These are phyloP conservation scores for Trematosphaeria pertusa DNA, from an alignment of 2,329 filamentous ascomycete genomes.

Conservation along the genomic window DNA sequence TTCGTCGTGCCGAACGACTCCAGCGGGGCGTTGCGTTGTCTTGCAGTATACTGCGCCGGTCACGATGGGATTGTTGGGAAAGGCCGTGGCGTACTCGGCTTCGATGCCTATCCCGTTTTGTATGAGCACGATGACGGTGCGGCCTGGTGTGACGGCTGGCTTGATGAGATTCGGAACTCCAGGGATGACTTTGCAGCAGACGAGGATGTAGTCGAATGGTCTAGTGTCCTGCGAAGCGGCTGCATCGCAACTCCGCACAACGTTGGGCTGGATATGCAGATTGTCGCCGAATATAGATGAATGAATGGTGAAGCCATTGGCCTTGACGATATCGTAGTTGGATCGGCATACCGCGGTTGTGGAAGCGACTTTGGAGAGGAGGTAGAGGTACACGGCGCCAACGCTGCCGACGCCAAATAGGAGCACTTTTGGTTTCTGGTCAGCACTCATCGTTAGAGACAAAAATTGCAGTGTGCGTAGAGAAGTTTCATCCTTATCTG, in stretches of 20 bases:
- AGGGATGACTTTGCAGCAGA: slow-evolving; percentile 57
- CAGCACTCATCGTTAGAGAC: slow-evolving; percentile 18
- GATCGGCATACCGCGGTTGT: slow-evolving; percentile 56
- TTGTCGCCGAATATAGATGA: slow-evolving; percentile 45
- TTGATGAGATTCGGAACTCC: slow-evolving; percentile 47
- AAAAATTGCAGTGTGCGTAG: too few species aligned
- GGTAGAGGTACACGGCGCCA: slow-evolving; percentile 52
- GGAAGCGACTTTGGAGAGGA: slow-evolving; percentile 48
- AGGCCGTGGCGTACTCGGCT: slow-evolving; percentile 58
- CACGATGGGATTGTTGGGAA: slow-evolving; percentile 61
- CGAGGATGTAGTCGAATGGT: slow-evolving; percentile 57
- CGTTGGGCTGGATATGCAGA: slow-evolving; percentile 44
- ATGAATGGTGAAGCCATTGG: slow-evolving; percentile 51
- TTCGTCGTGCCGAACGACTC: slow-evolving; percentile 55
- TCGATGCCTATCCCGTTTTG: slow-evolving; percentile 70
- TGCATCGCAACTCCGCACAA: slow-evolving; percentile 46
- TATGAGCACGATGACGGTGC: slow-evolving; percentile 64
- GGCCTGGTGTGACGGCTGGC: slow-evolving; percentile 46
- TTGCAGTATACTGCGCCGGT: slow-evolving; percentile 64
- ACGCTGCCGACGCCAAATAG: slow-evolving; percentile 55
- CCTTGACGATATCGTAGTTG: slow-evolving; percentile 52
- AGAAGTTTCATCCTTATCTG: too few species aligned
- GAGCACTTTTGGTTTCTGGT: slow-evolving; percentile 31
- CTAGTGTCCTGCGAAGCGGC: slow-evolving; percentile 30
- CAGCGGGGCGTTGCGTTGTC: slow-evolving; percentile 58